Evolutionary conservation across 768 basidiomycete species (phyloP).

Genomic region (Nidularia pulvinata): DNA sequence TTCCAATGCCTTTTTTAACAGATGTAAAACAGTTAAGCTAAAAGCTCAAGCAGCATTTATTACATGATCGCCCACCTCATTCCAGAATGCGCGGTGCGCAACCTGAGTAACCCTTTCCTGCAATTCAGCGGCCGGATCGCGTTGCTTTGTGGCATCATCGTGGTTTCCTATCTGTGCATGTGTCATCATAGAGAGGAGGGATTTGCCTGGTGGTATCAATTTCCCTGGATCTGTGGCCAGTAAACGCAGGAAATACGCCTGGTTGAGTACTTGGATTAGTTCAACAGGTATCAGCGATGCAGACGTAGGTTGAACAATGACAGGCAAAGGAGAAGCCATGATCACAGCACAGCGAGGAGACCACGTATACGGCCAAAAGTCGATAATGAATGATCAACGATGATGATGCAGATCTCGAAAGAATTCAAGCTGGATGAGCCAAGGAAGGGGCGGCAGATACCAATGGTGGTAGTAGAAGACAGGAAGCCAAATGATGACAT

Average conservation of each 20-base stretch:
- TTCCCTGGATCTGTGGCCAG: conserved; percentile 60
- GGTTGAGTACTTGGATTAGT: conserved; percentile 53
- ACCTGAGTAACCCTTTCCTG: conserved; percentile 47
- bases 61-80: conserved; percentile 45
- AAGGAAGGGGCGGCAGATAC: too few relatives aligned
- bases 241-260: conserved; percentile 66
- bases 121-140: conserved; percentile 12
- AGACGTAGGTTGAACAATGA: conserved; percentile 8
- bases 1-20: conserved; percentile 43
- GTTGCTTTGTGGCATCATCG: conserved; percentile 5
- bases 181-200: conserved; percentile 62
- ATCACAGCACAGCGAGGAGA: background rate
- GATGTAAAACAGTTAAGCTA: too few relatives aligned
- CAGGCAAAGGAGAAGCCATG: background rate
- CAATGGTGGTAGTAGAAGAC: too few relatives aligned
- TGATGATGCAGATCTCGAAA: too few relatives aligned
- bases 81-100: conserved; percentile 73
- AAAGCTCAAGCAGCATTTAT: too few relatives aligned
- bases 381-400: background rate
- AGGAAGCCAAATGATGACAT: too few relatives aligned
- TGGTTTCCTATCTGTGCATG: conserved; percentile 18
- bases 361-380: background rate
- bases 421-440: too few relatives aligned
- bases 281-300: conserved; percentile 44
- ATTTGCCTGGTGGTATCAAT: conserved; percentile 73